Base-by-base conservation (phyloP, 495 filamentous ascomycete species). In the Aspergillus indologenus region DNA sequence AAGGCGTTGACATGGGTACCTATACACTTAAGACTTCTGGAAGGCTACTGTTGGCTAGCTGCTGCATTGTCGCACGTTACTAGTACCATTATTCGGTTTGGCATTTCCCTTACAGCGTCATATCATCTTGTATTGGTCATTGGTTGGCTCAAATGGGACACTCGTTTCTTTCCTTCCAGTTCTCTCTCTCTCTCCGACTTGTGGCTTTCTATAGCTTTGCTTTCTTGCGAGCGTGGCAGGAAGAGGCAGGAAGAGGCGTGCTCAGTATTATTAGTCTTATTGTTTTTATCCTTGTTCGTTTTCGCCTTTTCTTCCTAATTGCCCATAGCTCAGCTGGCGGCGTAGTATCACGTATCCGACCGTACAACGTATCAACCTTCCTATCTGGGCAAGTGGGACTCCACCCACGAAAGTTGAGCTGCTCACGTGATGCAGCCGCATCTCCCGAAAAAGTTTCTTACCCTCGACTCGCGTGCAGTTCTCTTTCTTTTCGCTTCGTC, bases 381-480 rank as follows among this genome's bases (percentile, higher is more conserved):
- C 24, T 26, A 31, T 51, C 14, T 18, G 48, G 24, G 48, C 22
- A 51, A 51, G 48, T 29, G 48, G 19, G 4, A 20, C 14, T 21
- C 14, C 15, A 7, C 15, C 19, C 11, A 21, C 14, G 4, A 20
- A 20, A 20, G 46, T 5, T 20, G 5, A 0, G 26, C 0, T 1
- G 14, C n/a, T 58, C 59, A 69, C 65, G 61, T 62, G 57, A 61
- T 31, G 19, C 51, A 55, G 42, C 43, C 52, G 49, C 43, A 53
- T 52, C 34, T 40, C 34, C 59, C 48, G 54, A 52, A 68, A 74
- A 74, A 76, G 75, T 71, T 75, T 76, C 74, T 71, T 76, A 70
- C 69, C 49, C 17, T 56, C 48, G 42, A n/a, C 18, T 19, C 48
- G 6, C 23, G 17, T 15, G 19, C 19, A 20, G 46, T 12, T 23